Evolutionary conservation across 495 filamentous ascomycete species (phyloP), one percentile per base, ranked within the genome.

Genomic region (Hapsidospora chrysogenum): DNA sequence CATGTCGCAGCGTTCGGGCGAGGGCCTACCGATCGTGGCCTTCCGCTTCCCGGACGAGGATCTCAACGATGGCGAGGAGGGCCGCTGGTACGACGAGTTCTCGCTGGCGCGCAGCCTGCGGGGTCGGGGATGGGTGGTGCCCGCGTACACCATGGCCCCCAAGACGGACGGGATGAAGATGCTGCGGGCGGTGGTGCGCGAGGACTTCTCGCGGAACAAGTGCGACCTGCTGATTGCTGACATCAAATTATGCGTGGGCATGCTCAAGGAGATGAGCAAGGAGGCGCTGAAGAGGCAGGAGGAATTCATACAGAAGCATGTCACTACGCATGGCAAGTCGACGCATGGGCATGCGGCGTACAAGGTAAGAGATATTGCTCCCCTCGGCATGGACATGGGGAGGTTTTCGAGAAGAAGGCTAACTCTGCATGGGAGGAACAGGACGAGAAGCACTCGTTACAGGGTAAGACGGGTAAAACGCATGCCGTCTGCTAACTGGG

Each of bases 101-200:
- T 66, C 78, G 1, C 51, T 85, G 9, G 83, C 85, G 6, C 85
- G 89, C 53, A 74, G 78, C 49, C 71, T 94, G 25, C 77, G 85
- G 22, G 70, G 76, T 31, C 68, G 84, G 13, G 82, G 83, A 27
- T 94, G 85, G 85, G 73, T 92, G 19, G 78, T 94, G 0, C 85
- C 85, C 0, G 85, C 85, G 0, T 94, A 94, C 54, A 94, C 84
- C 19, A 92, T 94, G 85, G 85, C 85, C 9, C 85, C 85, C 10
- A 61, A 89, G 44, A 78, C 76, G 31, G 58, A 80, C 31, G 58
- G 69, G 40, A 56, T 92, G 41, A 82, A 87, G 68, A 66, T 93
- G 64, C 77, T 93, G 65, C 74, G 85, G 19, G 69, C 93, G 9
- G 85, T 94, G 2, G 75, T 94, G 14, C 71, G 85, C 29, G 85